Conservation (phyloP, 2,329 filamentous ascomycete genomes). For the Stachybotrys chlorohalonatus region DNA sequence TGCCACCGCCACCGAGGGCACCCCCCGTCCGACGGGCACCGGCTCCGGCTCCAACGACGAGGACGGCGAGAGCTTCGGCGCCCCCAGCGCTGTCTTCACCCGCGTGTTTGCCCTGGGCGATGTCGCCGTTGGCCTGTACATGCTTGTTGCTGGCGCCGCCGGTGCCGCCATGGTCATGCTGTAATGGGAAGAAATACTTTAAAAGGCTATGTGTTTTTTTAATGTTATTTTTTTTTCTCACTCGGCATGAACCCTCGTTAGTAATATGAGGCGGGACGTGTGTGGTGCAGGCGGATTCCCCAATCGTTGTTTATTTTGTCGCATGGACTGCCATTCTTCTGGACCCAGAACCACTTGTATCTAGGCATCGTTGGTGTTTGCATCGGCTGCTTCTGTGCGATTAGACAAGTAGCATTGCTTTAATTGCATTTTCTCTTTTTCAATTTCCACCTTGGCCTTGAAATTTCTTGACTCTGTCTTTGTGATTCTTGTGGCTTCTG, state of each 20-base stretch:
- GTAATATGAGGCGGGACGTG: too few species aligned
- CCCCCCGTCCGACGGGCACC: conserved; percentile 17
- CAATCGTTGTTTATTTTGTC: neutral
- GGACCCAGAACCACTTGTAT: neutral
- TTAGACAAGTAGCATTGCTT: conserved; percentile 1
- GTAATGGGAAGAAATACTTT: conserved; percentile 19
- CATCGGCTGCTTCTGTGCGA: neutral
- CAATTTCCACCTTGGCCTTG: neutral
- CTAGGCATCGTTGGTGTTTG: conserved; percentile 1
- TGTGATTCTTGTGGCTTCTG: too few species aligned
- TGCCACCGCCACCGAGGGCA: conserved; percentile 34
- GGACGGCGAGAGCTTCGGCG: conserved; percentile 25
- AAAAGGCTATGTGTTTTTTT: conserved; percentile 8
- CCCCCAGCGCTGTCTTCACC: conserved; percentile 24
- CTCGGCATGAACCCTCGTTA: too few species aligned
- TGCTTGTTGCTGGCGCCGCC: conserved; percentile 39
- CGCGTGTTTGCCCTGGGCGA: conserved; percentile 36
- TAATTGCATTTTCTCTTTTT: conserved; percentile 1
- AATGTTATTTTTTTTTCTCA: too few species aligned
- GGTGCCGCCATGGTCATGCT: conserved; percentile 46
- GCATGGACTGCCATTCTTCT: neutral
- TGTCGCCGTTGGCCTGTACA: conserved; percentile 39
- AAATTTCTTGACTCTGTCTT: neutral
- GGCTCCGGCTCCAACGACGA: conserved; percentile 6
- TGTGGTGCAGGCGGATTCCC: too few species aligned